Evolutionary conservation across 208 protist species (phyloP).

Genomic region (Leishmania mexicana): DNA sequence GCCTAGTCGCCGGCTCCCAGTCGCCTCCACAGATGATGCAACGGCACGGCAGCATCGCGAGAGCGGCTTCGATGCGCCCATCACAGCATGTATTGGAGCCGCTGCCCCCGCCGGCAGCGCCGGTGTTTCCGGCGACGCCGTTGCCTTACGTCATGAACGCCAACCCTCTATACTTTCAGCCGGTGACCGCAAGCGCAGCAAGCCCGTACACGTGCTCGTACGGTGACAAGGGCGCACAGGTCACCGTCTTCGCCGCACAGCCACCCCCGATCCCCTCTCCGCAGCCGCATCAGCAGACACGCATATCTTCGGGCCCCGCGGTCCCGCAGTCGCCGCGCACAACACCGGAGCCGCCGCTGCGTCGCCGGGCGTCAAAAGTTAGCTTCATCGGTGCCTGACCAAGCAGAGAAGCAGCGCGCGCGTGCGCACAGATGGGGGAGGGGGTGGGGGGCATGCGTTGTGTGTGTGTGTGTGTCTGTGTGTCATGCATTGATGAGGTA

Average conservation of each 20-base stretch:
- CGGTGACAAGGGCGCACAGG: neutral
- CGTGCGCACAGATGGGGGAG: neutral
- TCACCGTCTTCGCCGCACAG: neutral
- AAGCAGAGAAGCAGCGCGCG: neutral
- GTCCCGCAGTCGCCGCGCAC: constrained; percentile 1
- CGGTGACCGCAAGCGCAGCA: neutral
- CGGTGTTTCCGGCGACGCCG: neutral
- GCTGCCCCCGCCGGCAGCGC: neutral
- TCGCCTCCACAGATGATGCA: neutral
- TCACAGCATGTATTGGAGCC: neutral
- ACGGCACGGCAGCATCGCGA: constrained; percentile 3
- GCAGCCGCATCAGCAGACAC: neutral
- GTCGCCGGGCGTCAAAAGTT: constrained; percentile 24
- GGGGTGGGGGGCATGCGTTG: neutral
- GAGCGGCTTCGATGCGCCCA: neutral
- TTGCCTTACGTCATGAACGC: neutral
- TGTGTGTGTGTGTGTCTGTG: neutral
- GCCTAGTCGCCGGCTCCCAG: neutral
- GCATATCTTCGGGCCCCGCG: neutral
- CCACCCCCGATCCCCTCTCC: neutral
- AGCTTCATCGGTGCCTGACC: constrained; percentile 14
- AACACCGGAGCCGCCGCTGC: constrained; percentile 16
- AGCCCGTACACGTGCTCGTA: neutral
- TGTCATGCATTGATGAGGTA: too few relatives aligned
- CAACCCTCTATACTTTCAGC: neutral